These are phyloP conservation scores for Lasiodiplodia citricola DNA, from an alignment of 2,329 filamentous ascomycete genomes.

Conservation along the genomic window DNA sequence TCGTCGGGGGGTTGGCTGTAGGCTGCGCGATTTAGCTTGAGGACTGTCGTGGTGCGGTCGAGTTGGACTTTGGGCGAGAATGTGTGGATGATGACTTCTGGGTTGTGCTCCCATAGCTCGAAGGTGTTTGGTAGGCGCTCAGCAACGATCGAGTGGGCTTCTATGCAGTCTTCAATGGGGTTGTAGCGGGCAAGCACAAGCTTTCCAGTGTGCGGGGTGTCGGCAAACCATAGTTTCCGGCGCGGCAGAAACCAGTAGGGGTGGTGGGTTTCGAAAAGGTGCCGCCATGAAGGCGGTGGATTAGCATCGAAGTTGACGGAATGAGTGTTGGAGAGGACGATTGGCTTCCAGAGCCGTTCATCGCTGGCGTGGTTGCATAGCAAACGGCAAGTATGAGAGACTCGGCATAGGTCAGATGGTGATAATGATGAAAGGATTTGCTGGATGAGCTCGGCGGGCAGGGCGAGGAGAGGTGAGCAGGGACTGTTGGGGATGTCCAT, in stretches of 20 bases:
- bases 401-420: constrained; percentile 65
- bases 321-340: constrained; percentile 73
- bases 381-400: constrained; percentile 66
- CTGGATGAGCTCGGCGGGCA: constrained; percentile 78
- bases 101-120: constrained; percentile 69
- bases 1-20: constrained; percentile 35
- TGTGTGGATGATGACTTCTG: constrained; percentile 70
- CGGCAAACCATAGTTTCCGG: constrained; percentile 85
- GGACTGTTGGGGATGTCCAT: constrained; percentile 9
- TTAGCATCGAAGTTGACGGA: constrained; percentile 47
- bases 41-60: constrained; percentile 74
- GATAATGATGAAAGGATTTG: constrained; percentile 71
- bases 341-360: constrained; percentile 73
- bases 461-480: constrained; percentile 51
- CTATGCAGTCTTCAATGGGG: constrained; percentile 73
- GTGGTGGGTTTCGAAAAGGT: constrained; percentile 76
- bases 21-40: constrained; percentile 45
- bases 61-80: constrained; percentile 74
- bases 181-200: constrained; percentile 80
- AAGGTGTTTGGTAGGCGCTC: constrained; percentile 61
- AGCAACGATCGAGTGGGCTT: constrained; percentile 70
- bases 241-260: constrained; percentile 84
- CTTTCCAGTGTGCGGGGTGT: constrained; percentile 74
- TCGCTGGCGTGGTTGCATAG: constrained; percentile 64
- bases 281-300: constrained; percentile 68